These are phyloP conservation scores for Diversispora epigaea DNA, from an alignment of 192 early-diverging fungal species.

Conservation along the genomic window DNA sequence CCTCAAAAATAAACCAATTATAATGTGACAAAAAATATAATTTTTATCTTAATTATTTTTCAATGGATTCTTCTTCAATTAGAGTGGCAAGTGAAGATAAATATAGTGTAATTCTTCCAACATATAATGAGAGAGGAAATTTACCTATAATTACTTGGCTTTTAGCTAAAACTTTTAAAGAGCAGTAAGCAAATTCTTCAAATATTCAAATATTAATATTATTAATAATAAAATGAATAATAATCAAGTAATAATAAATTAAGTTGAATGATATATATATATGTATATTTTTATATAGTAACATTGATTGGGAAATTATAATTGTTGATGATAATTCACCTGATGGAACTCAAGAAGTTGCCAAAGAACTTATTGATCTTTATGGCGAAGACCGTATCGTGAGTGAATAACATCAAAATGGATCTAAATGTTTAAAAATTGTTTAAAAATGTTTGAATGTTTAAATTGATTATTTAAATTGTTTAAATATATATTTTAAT, in stretches of 20 bases:
- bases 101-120: constrained; percentile 95
- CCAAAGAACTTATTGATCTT: constrained; percentile 78
- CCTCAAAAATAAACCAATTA: too few relatives aligned
- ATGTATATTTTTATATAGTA: constrained; percentile 43
- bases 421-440: too few relatives aligned
- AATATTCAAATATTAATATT: neutral
- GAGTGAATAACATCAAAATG: constrained; percentile 31
- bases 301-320: constrained; percentile 94
- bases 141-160: constrained; percentile 94
- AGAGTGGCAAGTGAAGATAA: constrained; percentile 46
- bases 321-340: constrained; percentile 96
- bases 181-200: constrained; percentile 45
- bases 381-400: constrained; percentile 90
- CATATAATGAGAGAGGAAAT: constrained; percentile 98
- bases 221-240: too few relatives aligned
- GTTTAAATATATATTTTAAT: neutral
- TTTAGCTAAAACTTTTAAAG: constrained; percentile 81
- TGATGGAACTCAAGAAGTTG: constrained; percentile 93
- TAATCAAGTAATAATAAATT: neutral
- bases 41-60: too few relatives aligned
- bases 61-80: neutral
- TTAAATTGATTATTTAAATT: neutral
- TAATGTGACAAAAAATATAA: too few relatives aligned
- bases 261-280: neutral
- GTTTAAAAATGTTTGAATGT: neutral